These are phyloP conservation scores for Berkeleyomyces basicola DNA, from an alignment of 2,329 filamentous ascomycete species.

Conservation along the genomic window DNA sequence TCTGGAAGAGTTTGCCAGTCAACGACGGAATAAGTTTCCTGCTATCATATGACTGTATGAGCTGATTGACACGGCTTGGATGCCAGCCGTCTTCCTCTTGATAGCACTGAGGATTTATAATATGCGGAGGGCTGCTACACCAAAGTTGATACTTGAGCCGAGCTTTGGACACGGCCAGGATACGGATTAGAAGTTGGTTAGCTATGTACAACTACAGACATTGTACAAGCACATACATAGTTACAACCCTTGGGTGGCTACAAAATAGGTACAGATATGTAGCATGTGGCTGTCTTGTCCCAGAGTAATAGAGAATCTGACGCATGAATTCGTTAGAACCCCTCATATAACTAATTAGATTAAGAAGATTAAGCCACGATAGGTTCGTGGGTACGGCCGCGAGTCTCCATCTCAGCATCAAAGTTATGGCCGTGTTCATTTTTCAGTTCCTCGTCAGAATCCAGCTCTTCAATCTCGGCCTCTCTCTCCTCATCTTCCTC, in stretches of 20 bases:
- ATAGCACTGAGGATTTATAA: neutral
- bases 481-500: slow-evolving; percentile 46
- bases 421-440: slow-evolving; percentile 37
- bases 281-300: no score
- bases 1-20: slow-evolving; percentile 56
- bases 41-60: slow-evolving; percentile 7
- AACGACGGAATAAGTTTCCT: slow-evolving; percentile 22
- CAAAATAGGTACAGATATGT: no score
- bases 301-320: no score
- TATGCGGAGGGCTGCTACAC: neutral
- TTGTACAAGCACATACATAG: no score
- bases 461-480: slow-evolving; percentile 25
- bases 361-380: slow-evolving; percentile 19
- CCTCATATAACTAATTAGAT: neutral
- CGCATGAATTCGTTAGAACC: no score
- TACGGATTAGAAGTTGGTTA: neutral
- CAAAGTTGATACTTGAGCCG: neutral
- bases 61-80: neutral
- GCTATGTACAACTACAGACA: no score
- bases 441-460: slow-evolving; percentile 42
- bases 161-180: neutral
- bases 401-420: slow-evolving; percentile 36
- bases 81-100: neutral
- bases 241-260: no score
- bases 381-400: slow-evolving; percentile 37